These are phyloP conservation scores for Hypoxylon perforatum DNA, from an alignment of 495 filamentous ascomycete species.

Conservation along the genomic window DNA sequence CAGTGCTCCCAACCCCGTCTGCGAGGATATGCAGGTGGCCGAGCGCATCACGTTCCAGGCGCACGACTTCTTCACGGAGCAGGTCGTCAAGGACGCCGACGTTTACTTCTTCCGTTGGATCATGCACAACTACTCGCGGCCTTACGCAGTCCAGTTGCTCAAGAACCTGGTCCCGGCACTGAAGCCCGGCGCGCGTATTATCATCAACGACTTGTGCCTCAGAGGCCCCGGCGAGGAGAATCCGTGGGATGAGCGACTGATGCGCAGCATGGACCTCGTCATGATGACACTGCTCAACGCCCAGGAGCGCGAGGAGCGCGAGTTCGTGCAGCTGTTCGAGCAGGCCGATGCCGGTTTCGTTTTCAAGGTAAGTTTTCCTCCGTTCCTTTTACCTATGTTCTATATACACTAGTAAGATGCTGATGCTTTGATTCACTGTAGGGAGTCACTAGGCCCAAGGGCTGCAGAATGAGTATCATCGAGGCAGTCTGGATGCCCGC, in stretches of 20 bases:
- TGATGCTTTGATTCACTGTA: conserved; percentile 29
- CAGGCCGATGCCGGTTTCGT: conserved; percentile 55
- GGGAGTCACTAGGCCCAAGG: conserved; percentile 52
- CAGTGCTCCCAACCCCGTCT: conserved; percentile 55
- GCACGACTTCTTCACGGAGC: conserved; percentile 67
- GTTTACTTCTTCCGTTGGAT: conserved; percentile 69
- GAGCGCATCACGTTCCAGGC: conserved; percentile 56
- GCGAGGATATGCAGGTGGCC: conserved; percentile 52
- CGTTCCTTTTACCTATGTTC: conserved; percentile 5
- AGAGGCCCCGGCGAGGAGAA: conserved; percentile 54
- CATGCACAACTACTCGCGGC: conserved; percentile 69
- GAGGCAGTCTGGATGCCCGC: conserved; percentile 63
- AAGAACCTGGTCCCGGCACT: conserved; percentile 64
- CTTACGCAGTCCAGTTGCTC: conserved; percentile 66
- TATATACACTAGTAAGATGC: neutral
- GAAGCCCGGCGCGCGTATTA: conserved; percentile 62
- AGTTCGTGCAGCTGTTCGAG: conserved; percentile 61
- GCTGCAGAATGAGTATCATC: conserved; percentile 61
- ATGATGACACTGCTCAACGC: conserved; percentile 67
- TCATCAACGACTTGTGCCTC: conserved; percentile 66
- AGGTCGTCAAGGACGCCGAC: conserved; percentile 64
- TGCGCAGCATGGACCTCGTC: conserved; percentile 67
- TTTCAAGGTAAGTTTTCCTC: conserved; percentile 51
- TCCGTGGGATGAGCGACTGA: conserved; percentile 61
- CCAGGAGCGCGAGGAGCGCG: conserved; percentile 62